A percentile compares a stretch with the other conserved stretches of the same genome.
phyloP scores from a whole-genome alignment of 2,329 filamentous ascomycete species.

The Trichoderma hamatum region DNA sequence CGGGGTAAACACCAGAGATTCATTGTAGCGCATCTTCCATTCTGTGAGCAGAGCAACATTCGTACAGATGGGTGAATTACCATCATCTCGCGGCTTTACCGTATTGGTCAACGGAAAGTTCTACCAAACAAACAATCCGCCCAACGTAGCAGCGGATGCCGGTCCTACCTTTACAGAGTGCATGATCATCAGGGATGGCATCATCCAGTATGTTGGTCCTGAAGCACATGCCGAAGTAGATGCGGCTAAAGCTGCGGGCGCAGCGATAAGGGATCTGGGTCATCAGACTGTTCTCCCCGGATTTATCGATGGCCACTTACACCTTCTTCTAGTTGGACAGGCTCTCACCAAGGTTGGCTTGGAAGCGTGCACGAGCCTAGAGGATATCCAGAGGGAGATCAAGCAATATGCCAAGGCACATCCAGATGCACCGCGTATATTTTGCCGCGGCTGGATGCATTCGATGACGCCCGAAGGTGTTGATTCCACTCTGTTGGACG shows the following conservation, averaged over 20 bases:
- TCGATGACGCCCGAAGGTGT: constrained; percentile 51
- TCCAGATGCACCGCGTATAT: constrained; percentile 51
- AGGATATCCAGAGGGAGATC: constrained; percentile 54
- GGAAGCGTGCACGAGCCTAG: constrained; percentile 50
- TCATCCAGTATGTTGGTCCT: constrained; percentile 42
- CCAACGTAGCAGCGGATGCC: not conserved
- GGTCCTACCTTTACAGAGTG: constrained; percentile 30
- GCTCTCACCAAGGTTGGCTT: constrained; percentile 55
- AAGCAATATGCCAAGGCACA: constrained; percentile 50
- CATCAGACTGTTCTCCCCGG: constrained; percentile 52
- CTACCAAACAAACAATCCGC: constrained; percentile 27
- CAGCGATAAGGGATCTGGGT: constrained; percentile 35
- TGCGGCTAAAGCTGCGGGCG: constrained; percentile 34
- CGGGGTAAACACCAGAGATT: not conserved
- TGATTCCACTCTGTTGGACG: constrained; percentile 50
- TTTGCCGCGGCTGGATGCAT: constrained; percentile 61
- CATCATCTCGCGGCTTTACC: constrained; percentile 2
- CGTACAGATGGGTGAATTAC: constrained; percentile 27
- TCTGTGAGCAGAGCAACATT: not conserved
- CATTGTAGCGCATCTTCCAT: not conserved
- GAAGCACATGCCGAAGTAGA: constrained; percentile 33
- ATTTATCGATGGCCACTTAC: constrained; percentile 62
- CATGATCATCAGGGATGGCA: constrained; percentile 42
- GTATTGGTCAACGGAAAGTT: constrained; percentile 33
- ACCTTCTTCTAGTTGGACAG: constrained; percentile 58